Percentiles rank a stretch among this genome's conserved stretches.
Evolutionary conservation across 2,329 filamentous ascomycete genomes (phyloP).

Genomic region (Nannizziopsis barbatae): DNA sequence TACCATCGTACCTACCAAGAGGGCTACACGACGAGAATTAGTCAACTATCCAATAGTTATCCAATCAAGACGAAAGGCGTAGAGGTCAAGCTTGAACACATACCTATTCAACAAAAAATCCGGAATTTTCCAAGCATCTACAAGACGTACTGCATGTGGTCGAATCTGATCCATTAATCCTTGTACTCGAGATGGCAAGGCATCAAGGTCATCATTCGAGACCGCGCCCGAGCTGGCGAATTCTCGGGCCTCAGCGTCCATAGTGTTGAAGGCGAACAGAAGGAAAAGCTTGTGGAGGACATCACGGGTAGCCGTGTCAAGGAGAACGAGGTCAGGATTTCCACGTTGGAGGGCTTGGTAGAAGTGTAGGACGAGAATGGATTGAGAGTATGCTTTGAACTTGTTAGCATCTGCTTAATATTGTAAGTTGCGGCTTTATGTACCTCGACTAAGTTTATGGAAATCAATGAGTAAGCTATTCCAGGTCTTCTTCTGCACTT

Average conservation of each 20-base stretch:
- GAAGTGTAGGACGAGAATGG: constrained; percentile 40
- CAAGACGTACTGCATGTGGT: constrained; percentile 42
- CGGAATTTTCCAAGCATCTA: constrained; percentile 44
- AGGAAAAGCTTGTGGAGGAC: constrained; percentile 37
- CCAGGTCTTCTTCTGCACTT: constrained; percentile 38
- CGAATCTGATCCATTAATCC: constrained; percentile 39
- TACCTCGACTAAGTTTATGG: constrained; percentile 19
- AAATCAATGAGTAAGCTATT: constrained; percentile 30
- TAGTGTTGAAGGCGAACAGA: constrained; percentile 38
- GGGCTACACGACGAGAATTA: constrained; percentile 27
- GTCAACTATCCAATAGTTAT: background rate
- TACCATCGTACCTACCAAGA: constrained; percentile 42
- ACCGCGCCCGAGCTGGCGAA: constrained; percentile 38
- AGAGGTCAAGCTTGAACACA: background rate
- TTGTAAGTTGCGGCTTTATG: background rate
- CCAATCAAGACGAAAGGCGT: background rate
- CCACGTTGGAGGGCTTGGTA: constrained; percentile 21
- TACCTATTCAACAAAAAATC: constrained; percentile 41
- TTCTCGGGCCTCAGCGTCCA: constrained; percentile 35
- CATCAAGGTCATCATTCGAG: constrained; percentile 32
- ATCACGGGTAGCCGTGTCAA: constrained; percentile 21
- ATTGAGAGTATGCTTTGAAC: constrained; percentile 35
- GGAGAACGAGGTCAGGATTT: constrained; percentile 12
- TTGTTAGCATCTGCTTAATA: background rate
- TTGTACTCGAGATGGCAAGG: constrained; percentile 33